Evolutionary conservation across 106 monocot genomes (phyloP).

Genomic region (Platanthera zijinensis): DNA sequence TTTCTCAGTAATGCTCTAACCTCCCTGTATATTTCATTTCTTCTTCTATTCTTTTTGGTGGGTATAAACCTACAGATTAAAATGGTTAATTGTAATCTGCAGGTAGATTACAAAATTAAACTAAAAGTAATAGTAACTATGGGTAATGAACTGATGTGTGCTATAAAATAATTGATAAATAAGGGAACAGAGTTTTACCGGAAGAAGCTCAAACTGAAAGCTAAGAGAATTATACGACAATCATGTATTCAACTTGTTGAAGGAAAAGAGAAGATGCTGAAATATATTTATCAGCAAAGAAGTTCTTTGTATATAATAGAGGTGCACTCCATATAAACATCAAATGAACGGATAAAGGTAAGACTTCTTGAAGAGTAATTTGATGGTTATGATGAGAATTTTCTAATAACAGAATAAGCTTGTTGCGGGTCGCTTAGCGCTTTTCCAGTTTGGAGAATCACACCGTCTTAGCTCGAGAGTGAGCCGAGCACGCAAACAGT

Average conservation of each 20-base stretch:
- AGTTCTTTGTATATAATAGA: too few relatives aligned
- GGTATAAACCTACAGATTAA: slow-evolving; percentile 20
- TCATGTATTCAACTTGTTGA: not conserved
- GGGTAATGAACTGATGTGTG: not conserved
- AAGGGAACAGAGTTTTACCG: not conserved
- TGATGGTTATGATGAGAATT: too few relatives aligned
- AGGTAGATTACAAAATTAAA: not conserved
- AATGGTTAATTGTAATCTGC: not conserved
- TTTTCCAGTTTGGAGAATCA: too few relatives aligned
- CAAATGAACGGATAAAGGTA: too few relatives aligned
- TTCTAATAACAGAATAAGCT: too few relatives aligned
- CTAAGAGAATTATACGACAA: not conserved
- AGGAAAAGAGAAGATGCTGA: too few relatives aligned
- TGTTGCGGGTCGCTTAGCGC: too few relatives aligned
- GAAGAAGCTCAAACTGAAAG: not conserved
- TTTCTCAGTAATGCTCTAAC: slow-evolving; percentile 27
- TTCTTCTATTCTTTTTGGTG: slow-evolving; percentile 31
- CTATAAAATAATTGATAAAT: not conserved
- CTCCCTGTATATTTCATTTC: slow-evolving; percentile 20
- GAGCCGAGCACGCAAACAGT: too few relatives aligned
- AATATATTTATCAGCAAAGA: too few relatives aligned
- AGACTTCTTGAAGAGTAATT: too few relatives aligned
- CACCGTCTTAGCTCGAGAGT: too few relatives aligned
- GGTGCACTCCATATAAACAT: too few relatives aligned
- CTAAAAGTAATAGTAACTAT: not conserved